Conservation (phyloP, 371 early-diverging fungal species). For the Mucor mucedo region DNA sequence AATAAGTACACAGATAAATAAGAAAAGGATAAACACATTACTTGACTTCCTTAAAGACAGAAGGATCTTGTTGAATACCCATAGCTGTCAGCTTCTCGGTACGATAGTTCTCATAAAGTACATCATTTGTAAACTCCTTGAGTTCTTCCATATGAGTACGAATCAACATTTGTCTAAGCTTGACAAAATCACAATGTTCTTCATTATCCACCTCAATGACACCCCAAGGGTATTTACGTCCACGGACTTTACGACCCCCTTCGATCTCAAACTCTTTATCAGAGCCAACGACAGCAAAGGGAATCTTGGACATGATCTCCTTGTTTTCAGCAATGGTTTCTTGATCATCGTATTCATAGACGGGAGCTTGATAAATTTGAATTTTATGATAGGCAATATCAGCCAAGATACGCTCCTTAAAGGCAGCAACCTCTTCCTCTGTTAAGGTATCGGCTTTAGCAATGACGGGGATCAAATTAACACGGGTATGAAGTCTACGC, state of each 20-base stretch:
- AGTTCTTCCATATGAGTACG: slow-evolving; percentile 92
- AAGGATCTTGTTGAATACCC: slow-evolving; percentile 82
- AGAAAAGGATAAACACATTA: slow-evolving; percentile 5
- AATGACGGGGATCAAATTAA: slow-evolving; percentile 98
- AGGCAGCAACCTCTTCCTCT: slow-evolving; percentile 88
- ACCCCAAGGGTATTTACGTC: slow-evolving; percentile 97
- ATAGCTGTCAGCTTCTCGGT: slow-evolving; percentile 84
- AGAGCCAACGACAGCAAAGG: slow-evolving; percentile 97
- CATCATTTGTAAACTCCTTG: slow-evolving; percentile 92
- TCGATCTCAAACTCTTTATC: slow-evolving; percentile 85
- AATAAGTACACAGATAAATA: slow-evolving; percentile 3
- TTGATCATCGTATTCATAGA: slow-evolving; percentile 91
- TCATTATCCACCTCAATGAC: slow-evolving; percentile 93
- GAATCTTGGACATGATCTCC: slow-evolving; percentile 94
- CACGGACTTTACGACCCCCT: slow-evolving; percentile 89
- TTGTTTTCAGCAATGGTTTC: slow-evolving; percentile 94
- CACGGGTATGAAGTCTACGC: slow-evolving; percentile 90
- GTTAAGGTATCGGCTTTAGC: slow-evolving; percentile 98
- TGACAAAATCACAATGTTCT: slow-evolving; percentile 93
- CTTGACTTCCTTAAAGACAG: slow-evolving; percentile 85
- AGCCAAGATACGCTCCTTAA: slow-evolving; percentile 92
- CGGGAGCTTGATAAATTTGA: slow-evolving; percentile 91
- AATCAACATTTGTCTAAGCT: slow-evolving; percentile 91
- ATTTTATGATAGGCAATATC: slow-evolving; percentile 95
- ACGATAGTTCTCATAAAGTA: slow-evolving; percentile 96